Base-by-base conservation (phyloP, 192 early-diverging fungal species). In the Dispira simplex region DNA sequence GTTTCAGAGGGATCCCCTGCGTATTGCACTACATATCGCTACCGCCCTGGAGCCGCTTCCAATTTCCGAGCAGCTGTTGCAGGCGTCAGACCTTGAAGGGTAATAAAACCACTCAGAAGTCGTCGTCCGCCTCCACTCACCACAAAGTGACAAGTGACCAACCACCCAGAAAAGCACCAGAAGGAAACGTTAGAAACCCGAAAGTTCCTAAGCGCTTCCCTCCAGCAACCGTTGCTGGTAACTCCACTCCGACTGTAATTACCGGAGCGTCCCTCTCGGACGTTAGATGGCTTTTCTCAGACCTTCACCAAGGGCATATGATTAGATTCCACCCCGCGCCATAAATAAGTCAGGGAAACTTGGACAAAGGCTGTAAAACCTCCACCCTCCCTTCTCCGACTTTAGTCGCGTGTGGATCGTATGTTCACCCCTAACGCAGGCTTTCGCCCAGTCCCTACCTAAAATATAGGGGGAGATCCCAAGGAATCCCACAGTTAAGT, bases 1-100 rank as follows among this genome's bases (percentile, higher is more conserved):
- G 48, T 49, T 39, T 25, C 13, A 3, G 25, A 44, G 0, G 58
- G 39, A 43, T 18, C 58, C 39, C 58, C 32, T 44, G 58, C 39
- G 58, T 43, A 60, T 60, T 21, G 25, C 58, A 60, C 58, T 60
- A 60, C 58, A 60, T 60, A 60, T 60, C 39, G 27, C 27, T 60
- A 49, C 58, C 58, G 43, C 58, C 58, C 21, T 14, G 43, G 58
- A 44, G 32, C 58, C 32, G 43, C 58, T 60, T 60, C 58, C 58
- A 60, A 60, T 44, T 10, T 13, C 18, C 32, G 32, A 39, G 32
- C 48, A 51, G 48, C 9, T 51, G 48, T 23, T 51, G 18, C 48
- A 51, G 48, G 21, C 4, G 48, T 23, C 32, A 39, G 32, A 39
- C 32, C 32, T 39, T 6, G 6, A 39, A 39, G 32, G 32, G 32